phyloP scores from a whole-genome alignment of 2,329 filamentous ascomycete species.

The Spiromastix sp. region DNA sequence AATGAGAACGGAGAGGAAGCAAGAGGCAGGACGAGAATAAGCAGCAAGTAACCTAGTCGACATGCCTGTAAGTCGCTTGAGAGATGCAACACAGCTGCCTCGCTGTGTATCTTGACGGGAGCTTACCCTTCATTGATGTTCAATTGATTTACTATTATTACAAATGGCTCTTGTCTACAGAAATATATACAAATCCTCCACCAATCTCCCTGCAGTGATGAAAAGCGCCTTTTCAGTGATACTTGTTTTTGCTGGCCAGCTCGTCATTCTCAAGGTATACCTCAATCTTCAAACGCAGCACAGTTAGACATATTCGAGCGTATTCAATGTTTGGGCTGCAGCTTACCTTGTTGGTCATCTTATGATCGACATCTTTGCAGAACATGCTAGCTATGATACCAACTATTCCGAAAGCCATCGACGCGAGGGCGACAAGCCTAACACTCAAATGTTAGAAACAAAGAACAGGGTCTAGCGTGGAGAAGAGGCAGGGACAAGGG shows the following conservation, averaged over 20 bases:
- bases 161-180: too few species aligned
- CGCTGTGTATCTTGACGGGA: too few species aligned
- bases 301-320: not conserved
- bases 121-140: too few species aligned
- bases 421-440: conserved; percentile 20
- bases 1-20: too few species aligned
- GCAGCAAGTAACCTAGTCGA: too few species aligned
- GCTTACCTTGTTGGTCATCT: conserved; percentile 26
- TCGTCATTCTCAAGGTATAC: conserved; percentile 4
- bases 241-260: conserved; percentile 2
- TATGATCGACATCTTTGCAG: conserved; percentile 22
- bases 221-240: conserved; percentile 1
- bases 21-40: too few species aligned
- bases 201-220: too few species aligned
- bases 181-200: too few species aligned
- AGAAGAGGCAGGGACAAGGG: not conserved
- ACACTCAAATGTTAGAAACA: not conserved
- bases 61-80: too few species aligned
- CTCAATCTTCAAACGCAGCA: conserved; percentile 1
- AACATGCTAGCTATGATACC: conserved; percentile 20
- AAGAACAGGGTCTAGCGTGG: not conserved
- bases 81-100: too few species aligned
- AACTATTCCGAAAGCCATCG: conserved; percentile 22
- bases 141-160: too few species aligned
- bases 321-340: too few species aligned